Conservation (phyloP, 2,329 filamentous ascomycete species). For the Hymenoscyphus repandus region DNA sequence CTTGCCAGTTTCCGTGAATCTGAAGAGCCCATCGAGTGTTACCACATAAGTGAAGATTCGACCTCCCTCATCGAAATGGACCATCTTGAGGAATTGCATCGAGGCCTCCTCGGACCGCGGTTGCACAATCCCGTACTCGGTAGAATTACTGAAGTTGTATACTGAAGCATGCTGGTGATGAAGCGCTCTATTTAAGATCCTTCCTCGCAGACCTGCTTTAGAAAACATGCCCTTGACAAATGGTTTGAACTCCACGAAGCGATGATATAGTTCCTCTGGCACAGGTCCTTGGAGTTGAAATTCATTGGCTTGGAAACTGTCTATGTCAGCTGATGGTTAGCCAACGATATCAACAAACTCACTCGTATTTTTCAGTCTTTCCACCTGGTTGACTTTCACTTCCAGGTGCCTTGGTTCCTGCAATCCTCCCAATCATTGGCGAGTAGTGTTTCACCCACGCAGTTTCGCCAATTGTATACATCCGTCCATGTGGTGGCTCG, state of each 20-base stretch:
- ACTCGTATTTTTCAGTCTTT: conserved; percentile 70
- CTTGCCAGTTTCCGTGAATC: conserved; percentile 93
- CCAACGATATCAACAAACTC: conserved; percentile 30
- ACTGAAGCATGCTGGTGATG: conserved; percentile 86
- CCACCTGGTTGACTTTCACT: conserved; percentile 38
- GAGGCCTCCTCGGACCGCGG: conserved; percentile 66
- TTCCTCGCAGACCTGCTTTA: conserved; percentile 69
- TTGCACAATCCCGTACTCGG: conserved; percentile 64
- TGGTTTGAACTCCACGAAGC: conserved; percentile 88
- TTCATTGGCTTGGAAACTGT: conserved; percentile 86
- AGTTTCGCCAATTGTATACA: conserved; percentile 76
- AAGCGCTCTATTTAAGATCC: conserved; percentile 74
- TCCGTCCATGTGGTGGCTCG: conserved; percentile 58
- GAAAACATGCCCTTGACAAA: conserved; percentile 89
- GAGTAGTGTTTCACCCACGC: conserved; percentile 80
- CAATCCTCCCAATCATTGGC: conserved; percentile 78
- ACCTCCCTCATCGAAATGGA: conserved; percentile 79
- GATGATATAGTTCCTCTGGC: conserved; percentile 76
- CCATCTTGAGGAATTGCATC: conserved; percentile 76
- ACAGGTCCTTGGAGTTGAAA: conserved; percentile 83
- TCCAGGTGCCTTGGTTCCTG: conserved; percentile 62
- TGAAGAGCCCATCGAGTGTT: conserved; percentile 77
- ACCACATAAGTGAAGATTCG: conserved; percentile 89
- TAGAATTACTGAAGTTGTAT: conserved; percentile 80
- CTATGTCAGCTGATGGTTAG: conserved; percentile 12